Evolutionary conservation across 495 filamentous ascomycete species (phyloP).

Genomic region (Friedmanniomyces endolithicus): DNA sequence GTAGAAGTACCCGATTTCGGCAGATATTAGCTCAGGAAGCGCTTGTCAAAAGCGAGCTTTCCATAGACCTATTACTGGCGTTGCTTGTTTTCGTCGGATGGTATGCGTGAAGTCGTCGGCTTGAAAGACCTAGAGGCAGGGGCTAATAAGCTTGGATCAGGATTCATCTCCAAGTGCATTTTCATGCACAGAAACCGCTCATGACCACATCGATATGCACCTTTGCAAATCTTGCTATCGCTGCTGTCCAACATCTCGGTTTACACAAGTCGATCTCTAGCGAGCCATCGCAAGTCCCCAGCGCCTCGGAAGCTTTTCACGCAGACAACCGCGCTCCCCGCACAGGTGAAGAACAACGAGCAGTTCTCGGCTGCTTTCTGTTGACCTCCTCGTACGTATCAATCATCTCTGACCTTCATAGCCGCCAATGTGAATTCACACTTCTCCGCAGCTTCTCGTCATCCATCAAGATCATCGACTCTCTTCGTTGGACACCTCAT

Average conservation of each 20-base stretch:
- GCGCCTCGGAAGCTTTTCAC: background rate
- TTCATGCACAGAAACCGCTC: background rate
- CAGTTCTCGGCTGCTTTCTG: slow-evolving; percentile 41
- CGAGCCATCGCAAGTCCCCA: background rate
- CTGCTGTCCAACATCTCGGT: slow-evolving; percentile 35
- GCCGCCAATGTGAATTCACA: background rate
- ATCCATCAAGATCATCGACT: slow-evolving; percentile 34
- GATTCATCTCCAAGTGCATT: background rate
- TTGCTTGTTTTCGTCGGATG: slow-evolving; percentile 38
- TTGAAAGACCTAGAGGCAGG: background rate
- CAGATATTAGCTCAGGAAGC: slow-evolving; percentile 28
- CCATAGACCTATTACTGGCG: slow-evolving; percentile 42
- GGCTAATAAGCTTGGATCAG: background rate
- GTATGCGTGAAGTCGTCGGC: slow-evolving; percentile 19
- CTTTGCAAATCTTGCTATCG: slow-evolving; percentile 36
- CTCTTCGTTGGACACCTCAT: slow-evolving; percentile 41
- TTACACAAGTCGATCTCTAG: background rate
- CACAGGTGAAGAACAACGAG: slow-evolving; percentile 41
- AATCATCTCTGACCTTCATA: background rate
- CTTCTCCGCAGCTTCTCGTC: slow-evolving; percentile 29
- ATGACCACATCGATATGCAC: slow-evolving; percentile 24
- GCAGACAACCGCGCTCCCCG: slow-evolving; percentile 12
- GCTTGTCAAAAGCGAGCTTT: slow-evolving; percentile 34
- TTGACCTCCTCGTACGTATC: background rate
- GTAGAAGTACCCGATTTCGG: background rate